Conservation (phyloP, 331 rosid species). For the Stylosanthes scabra region DNA sequence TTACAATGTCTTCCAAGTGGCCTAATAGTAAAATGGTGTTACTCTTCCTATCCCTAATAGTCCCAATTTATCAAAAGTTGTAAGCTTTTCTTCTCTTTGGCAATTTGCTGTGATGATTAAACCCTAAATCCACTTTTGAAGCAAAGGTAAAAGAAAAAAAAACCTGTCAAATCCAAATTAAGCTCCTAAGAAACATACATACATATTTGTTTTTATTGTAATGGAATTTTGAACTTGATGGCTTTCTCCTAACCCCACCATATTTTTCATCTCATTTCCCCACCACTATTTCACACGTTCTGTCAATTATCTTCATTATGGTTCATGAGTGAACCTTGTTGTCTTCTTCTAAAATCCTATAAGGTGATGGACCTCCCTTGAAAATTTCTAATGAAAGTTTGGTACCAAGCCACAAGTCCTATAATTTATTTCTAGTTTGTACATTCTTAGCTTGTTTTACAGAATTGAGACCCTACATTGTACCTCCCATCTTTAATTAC, state of each 20-base stretch:
- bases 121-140: constrained; percentile 13
- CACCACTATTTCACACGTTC: constrained; percentile 42
- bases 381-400: constrained; percentile 49
- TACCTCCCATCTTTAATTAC: constrained; percentile 44
- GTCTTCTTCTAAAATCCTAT: constrained; percentile 46
- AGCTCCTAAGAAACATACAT: background rate
- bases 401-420: constrained; percentile 51
- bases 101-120: constrained; percentile 7
- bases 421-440: constrained; percentile 39
- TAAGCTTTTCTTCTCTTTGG: constrained; percentile 12
- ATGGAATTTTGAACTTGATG: constrained; percentile 7
- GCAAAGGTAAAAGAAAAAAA: background rate
- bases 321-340: constrained; percentile 41
- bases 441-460: constrained; percentile 21
- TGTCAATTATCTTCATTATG: constrained; percentile 37
- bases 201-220: background rate
- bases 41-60: background rate
- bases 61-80: constrained; percentile 3
- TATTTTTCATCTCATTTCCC: constrained; percentile 27
- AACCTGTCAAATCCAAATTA: constrained; percentile 32
- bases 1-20: constrained; percentile 2
- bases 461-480: constrained; percentile 56
- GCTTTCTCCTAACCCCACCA: constrained; percentile 37
- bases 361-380: constrained; percentile 55
- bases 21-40: constrained; percentile 20